These are phyloP conservation scores for Pistacia vera DNA, from an alignment of 345 rosid genomes.

Conservation along the genomic window DNA sequence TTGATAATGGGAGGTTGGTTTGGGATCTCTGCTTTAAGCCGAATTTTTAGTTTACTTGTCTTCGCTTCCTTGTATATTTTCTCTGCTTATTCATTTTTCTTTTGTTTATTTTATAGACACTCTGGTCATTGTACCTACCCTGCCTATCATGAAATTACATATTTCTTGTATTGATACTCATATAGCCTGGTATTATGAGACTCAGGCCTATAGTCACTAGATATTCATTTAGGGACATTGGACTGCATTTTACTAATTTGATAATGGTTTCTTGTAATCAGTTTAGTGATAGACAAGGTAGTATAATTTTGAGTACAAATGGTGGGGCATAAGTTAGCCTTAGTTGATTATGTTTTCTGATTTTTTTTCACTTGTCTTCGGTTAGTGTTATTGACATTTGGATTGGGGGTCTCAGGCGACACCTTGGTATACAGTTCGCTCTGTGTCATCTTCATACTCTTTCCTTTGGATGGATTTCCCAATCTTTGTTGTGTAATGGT, in stretches of 20 bases:
- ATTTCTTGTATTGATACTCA: not conserved
- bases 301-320: no score
- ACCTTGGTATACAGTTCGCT: no score
- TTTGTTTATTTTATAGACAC: not conserved
- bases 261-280: no score
- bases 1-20: slow-evolving; percentile 20
- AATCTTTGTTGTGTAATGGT: no score
- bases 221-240: not conserved
- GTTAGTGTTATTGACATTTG: no score
- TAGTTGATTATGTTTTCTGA: no score
- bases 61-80: slow-evolving; percentile 32
- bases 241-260: not conserved
- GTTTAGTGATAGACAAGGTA: not conserved
- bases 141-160: not conserved
- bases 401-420: no score
- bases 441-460: no score
- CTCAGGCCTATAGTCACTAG: not conserved
- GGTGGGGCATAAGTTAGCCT: not conserved
- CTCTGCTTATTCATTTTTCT: not conserved
- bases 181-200: not conserved
- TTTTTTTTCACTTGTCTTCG: no score
- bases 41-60: slow-evolving; percentile 24
- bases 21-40: slow-evolving; percentile 29
- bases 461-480: no score
- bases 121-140: not conserved